Percentiles rank a stretch among this genome's conserved stretches.
Conservation (phyloP, 495 filamentous ascomycete genomes). For the Aspergillus diversus region DNA sequence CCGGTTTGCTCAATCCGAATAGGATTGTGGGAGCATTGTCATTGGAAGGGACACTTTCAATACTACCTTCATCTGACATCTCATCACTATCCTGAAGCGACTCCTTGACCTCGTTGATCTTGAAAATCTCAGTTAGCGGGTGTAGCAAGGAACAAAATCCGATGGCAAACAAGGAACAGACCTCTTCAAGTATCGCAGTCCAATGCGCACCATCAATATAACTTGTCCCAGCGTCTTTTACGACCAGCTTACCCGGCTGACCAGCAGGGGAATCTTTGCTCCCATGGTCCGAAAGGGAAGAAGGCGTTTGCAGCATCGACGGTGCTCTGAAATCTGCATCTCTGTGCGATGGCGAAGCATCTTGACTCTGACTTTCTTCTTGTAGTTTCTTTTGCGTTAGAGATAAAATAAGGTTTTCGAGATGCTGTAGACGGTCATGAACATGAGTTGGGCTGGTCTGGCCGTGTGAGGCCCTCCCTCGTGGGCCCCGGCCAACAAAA, state of each 20-base stretch:
- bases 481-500: constrained; percentile 44
- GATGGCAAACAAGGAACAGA: constrained; percentile 28
- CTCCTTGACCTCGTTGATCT: constrained; percentile 42
- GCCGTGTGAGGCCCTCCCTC: constrained; percentile 37
- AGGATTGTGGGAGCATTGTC: constrained; percentile 39
- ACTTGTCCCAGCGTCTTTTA: constrained; percentile 50
- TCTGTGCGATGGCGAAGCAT: neutral
- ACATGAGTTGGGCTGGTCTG: constrained; percentile 42
- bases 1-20: constrained; percentile 38
- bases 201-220: constrained; percentile 56
- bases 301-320: neutral
- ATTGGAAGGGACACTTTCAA: constrained; percentile 27
- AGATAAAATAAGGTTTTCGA: constrained; percentile 55
- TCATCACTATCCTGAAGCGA: constrained; percentile 23
- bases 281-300: neutral
- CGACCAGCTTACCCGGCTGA: constrained; percentile 75
- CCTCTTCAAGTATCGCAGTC: constrained; percentile 56
- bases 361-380: constrained; percentile 15
- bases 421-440: constrained; percentile 53
- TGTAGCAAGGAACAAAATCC: constrained; percentile 1
- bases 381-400: constrained; percentile 43
- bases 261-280: constrained; percentile 12
- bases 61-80: constrained; percentile 27
- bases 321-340: neutral
- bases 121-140: neutral